A percentile compares a stretch with the other conserved stretches of the same genome.
phyloP scores from a whole-genome alignment of 2,329 filamentous ascomycete genomes.

The Chrysoporthe austroafricana region DNA sequence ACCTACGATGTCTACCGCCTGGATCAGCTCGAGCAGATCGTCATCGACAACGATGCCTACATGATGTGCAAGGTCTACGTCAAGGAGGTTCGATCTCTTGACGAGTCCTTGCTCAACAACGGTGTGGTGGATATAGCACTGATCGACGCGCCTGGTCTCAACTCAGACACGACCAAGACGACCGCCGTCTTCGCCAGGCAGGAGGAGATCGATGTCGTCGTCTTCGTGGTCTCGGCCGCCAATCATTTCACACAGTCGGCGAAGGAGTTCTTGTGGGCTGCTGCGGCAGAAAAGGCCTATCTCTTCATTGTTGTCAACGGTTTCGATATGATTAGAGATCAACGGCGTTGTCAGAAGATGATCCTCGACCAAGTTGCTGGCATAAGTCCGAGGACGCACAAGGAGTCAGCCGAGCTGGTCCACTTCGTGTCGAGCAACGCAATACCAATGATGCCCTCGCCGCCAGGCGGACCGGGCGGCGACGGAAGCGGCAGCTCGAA shows the following conservation, averaged over 20 bases:
- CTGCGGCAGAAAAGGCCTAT: slow-evolving; percentile 95
- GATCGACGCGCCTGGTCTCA: slow-evolving; percentile 94
- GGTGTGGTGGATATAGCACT: slow-evolving; percentile 97
- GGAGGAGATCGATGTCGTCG: slow-evolving; percentile 97
- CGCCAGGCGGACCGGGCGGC: slow-evolving; percentile 57
- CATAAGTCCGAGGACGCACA: slow-evolving; percentile 90
- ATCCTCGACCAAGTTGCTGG: slow-evolving; percentile 87
- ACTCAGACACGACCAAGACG: slow-evolving; percentile 94
- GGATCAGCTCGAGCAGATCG: slow-evolving; percentile 81
- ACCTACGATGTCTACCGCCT: slow-evolving; percentile 89
- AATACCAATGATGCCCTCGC: slow-evolving; percentile 71
- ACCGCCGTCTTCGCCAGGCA: slow-evolving; percentile 96
- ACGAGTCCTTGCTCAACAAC: slow-evolving; percentile 94
- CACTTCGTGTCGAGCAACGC: slow-evolving; percentile 98
- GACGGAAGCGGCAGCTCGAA: slow-evolving; percentile 57
- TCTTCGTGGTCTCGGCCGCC: slow-evolving; percentile 95
- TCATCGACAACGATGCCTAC: slow-evolving; percentile 85
- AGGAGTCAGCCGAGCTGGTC: slow-evolving; percentile 89
- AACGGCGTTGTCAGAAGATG: slow-evolving; percentile 87
- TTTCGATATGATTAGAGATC: slow-evolving; percentile 91
- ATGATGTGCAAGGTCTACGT: slow-evolving; percentile 97
- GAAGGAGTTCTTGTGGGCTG: slow-evolving; percentile 97
- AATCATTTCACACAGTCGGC: slow-evolving; percentile 98
- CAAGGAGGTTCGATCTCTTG: slow-evolving; percentile 83
- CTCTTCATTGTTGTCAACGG: slow-evolving; percentile 99